Conservation (phyloP, 768 basidiomycete genomes). For the Russula sp. region DNA sequence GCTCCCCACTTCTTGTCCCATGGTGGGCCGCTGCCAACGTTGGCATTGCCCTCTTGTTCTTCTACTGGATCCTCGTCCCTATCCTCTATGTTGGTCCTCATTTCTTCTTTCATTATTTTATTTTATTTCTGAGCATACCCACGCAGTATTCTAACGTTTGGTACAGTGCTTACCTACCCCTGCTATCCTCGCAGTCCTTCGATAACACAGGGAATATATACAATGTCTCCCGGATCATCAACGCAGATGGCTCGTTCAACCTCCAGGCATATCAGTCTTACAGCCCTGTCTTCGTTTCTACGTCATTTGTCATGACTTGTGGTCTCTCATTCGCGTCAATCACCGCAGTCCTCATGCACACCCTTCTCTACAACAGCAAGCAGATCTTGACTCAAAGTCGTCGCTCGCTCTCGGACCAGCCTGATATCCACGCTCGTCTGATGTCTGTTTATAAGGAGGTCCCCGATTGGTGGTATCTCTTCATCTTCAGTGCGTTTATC, state of each 20-base stretch:
- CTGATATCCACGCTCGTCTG: too few species aligned
- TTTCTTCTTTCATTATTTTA: not conserved
- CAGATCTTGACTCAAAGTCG: too few species aligned
- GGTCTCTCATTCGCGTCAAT: too few species aligned
- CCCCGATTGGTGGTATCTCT: too few species aligned
- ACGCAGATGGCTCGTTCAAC: constrained; percentile 51
- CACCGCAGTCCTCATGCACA: too few species aligned
- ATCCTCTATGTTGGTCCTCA: constrained; percentile 39
- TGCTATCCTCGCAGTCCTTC: constrained; percentile 58
- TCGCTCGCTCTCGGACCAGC: too few species aligned
- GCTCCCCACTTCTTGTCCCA: constrained; percentile 70
- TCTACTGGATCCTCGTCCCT: constrained; percentile 64
- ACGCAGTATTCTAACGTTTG: not conserved
- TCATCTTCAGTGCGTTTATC: too few species aligned
- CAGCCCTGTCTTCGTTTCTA: constrained; percentile 45
- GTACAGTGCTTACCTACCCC: constrained; percentile 32
- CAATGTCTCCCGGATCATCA: constrained; percentile 53
- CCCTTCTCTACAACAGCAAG: too few species aligned
- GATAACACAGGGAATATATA: constrained; percentile 56
- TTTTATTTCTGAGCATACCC: not conserved
- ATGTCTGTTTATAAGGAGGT: too few species aligned
- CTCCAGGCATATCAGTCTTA: constrained; percentile 48
- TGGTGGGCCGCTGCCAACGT: constrained; percentile 83
- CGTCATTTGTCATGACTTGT: too few species aligned
- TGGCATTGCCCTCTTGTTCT: constrained; percentile 53